phyloP scores from a whole-genome alignment of 2,329 filamentous ascomycete genomes.

The Trichoderma sp. region DNA sequence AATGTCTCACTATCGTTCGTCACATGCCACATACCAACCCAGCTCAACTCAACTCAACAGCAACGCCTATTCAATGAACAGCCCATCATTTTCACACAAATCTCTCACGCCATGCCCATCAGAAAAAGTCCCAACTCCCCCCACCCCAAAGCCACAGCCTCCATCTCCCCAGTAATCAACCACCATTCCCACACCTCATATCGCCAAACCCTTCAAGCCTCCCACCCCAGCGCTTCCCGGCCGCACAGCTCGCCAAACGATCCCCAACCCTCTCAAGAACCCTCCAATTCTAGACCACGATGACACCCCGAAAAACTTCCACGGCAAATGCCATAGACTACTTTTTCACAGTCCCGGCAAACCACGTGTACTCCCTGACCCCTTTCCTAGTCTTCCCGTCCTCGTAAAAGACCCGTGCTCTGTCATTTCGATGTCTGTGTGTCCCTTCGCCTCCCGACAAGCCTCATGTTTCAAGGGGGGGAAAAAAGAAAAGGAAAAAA shows the following conservation, averaged over 20 bases:
- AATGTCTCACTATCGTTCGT: constrained; percentile 19
- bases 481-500: no score
- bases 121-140: background rate
- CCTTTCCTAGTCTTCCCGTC: no score
- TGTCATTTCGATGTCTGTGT: no score
- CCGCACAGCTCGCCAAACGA: constrained; percentile 6
- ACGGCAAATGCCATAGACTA: background rate
- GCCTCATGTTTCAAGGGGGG: no score
- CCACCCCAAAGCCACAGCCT: background rate
- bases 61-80: background rate
- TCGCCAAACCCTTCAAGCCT: constrained; percentile 15
- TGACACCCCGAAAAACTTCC: background rate
- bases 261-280: background rate
- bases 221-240: background rate
- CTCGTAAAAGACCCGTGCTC: no score
- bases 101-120: background rate
- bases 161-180: constrained; percentile 22
- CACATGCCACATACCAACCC: background rate
- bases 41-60: no score
- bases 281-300: background rate
- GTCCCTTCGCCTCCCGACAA: no score
- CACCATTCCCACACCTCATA: constrained; percentile 21
- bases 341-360: background rate
- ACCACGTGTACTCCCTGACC: no score
- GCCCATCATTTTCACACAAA: background rate